These are phyloP conservation scores for Artomyces pyxidatus DNA, from an alignment of 768 basidiomycete species.

Conservation along the genomic window DNA sequence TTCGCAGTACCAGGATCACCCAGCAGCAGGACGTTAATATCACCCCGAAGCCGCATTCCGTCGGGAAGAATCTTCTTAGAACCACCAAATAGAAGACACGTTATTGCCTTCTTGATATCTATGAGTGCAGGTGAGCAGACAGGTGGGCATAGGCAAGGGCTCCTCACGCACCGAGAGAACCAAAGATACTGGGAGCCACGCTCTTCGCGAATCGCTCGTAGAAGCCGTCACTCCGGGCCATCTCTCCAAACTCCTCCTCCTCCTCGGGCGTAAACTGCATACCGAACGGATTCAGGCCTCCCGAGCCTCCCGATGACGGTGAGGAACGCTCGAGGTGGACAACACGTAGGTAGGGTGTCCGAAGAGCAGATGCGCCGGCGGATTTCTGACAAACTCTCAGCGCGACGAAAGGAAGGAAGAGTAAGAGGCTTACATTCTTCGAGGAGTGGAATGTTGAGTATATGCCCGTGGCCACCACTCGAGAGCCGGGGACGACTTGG, in stretches of 20 bases:
- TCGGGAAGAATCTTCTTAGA: constrained; percentile 96
- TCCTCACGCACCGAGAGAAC: constrained; percentile 74
- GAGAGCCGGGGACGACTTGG: constrained; percentile 91
- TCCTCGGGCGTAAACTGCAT: constrained; percentile 89
- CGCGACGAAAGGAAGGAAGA: background rate
- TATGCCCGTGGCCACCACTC: constrained; percentile 91
- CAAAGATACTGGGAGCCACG: constrained; percentile 96
- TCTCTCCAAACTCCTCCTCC: constrained; percentile 91
- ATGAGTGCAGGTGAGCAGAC: background rate
- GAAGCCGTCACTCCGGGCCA: constrained; percentile 81
- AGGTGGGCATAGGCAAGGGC: too few species aligned
- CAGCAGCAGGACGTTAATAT: constrained; percentile 93
- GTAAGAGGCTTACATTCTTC: constrained; percentile 54
- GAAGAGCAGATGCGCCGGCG: constrained; percentile 79
- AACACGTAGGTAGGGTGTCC: constrained; percentile 90
- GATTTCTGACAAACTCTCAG: constrained; percentile 43
- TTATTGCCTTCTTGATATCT: constrained; percentile 99
- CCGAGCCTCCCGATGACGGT: constrained; percentile 57
- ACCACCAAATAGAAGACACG: constrained; percentile 93
- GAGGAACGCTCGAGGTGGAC: constrained; percentile 88
- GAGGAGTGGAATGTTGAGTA: constrained; percentile 92
- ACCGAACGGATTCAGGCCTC: constrained; percentile 78
- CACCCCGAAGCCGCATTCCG: constrained; percentile 93
- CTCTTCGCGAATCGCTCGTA: constrained; percentile 92
- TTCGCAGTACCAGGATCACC: constrained; percentile 99